Evolutionary conservation across 345 rosid species (phyloP).

Genomic region (Citrus sinensis): DNA sequence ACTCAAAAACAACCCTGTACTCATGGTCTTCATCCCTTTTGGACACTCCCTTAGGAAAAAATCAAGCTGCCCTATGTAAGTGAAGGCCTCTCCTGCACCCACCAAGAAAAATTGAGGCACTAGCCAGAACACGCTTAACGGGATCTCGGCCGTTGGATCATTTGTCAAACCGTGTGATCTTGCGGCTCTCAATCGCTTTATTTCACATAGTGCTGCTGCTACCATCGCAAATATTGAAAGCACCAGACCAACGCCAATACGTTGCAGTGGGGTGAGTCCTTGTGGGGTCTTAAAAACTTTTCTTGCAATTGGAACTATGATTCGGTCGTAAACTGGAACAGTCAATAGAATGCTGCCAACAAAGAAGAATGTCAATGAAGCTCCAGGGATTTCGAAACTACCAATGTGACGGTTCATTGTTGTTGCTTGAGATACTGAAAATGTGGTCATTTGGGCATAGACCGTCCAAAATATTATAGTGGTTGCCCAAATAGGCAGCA

Average conservation of each 20-base stretch:
- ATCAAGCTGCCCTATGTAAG: constrained; percentile 81
- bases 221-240: constrained; percentile 62
- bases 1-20: constrained; percentile 85
- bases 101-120: constrained; percentile 79
- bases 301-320: constrained; percentile 52
- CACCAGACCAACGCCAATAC: constrained; percentile 70
- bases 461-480: constrained; percentile 91
- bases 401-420: constrained; percentile 94
- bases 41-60: constrained; percentile 96
- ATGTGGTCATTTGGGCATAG: constrained; percentile 89
- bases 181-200: constrained; percentile 56
- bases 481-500: constrained; percentile 96
- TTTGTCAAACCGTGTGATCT: constrained; percentile 30
- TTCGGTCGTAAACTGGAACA: constrained; percentile 73
- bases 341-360: constrained; percentile 83
- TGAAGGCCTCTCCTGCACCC: constrained; percentile 89
- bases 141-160: constrained; percentile 45
- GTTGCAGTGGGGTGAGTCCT: constrained; percentile 76
- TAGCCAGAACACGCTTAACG: constrained; percentile 73
- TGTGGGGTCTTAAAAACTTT: constrained; percentile 59
- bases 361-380: constrained; percentile 72
- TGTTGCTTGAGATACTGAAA: constrained; percentile 89
- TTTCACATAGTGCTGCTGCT: constrained; percentile 65
- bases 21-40: constrained; percentile 97
- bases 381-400: constrained; percentile 67